Base-by-base conservation (phyloP, 176 grass and related monocot species). In the Ensete glaucum region DNA sequence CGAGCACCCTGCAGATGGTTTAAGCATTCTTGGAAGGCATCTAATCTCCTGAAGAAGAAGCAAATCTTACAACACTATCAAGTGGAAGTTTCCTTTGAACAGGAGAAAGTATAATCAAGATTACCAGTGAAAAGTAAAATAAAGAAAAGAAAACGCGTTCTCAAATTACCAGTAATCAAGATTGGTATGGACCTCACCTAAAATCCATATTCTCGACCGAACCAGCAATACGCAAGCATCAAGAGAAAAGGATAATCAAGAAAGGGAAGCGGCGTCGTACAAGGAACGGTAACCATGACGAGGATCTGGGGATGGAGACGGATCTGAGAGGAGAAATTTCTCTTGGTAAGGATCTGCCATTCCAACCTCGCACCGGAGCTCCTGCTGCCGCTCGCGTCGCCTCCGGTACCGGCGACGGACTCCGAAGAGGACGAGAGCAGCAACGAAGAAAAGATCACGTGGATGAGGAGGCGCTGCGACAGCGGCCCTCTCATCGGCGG, bases 311-410 rank as follows among this genome's bases (percentile, higher is more conserved):
- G 66, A 71, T 93, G 85, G 52, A 85, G 77, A 43, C 84, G 94
- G 75, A 91, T 97, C 90, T 93, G 83, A 50, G 90, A 96, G 52
- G 93, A 97, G 90, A 93, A 97, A 73, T 91, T 85, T 48, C 73
- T 57, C 83, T 80, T 78, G 52, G 72, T 88, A 51, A 97, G 72
- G 73, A 87, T 80, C 68, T 87, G 82, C 94, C 94, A 97, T 50
- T 86, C 82, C 34, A 72, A 12, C 11, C 21, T 63, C 43, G 54
- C 27, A 6, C 20, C 55, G 27, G 68, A 66, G 80, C 58, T 75
- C 78, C 65, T 50, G 25, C 69, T 16, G 53, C 62, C 55, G 69
- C 21, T 43, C 43, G 16, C 23, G n/a, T 69, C 24, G 25, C 27
- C 52, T 54, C 17, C 71, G 25, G 70, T 19, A 34, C 19, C 75